Evolutionary conservation across 306 rosid species (phyloP), one percentile per base, ranked within the genome.

Genomic region (Psophocarpus tetragonolobus): DNA sequence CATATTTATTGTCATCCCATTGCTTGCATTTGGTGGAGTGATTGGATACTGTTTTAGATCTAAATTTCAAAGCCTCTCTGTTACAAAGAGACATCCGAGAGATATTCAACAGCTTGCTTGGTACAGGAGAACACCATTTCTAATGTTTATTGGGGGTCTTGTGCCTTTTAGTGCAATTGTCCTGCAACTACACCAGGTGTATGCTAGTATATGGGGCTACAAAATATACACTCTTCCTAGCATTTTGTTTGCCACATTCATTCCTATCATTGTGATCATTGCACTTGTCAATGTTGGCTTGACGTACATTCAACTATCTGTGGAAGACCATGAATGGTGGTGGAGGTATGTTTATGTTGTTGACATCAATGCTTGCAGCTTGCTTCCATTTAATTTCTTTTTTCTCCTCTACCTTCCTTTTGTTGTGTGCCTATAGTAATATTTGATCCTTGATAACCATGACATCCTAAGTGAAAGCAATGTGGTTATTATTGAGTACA

Each of bases 241-340:
- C 80, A 87, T 89, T 85, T 73, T 90, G 84, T 67, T 87, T 51
- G 71, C 81, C 74, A 87, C 94, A 18, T 85, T 92, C 41, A 48
- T 87, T 79, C 84, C 89, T 58, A 84, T 77, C 41, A 2, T 87
- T 33, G 17, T 88, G 50, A 82, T 89, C 54, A 82, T 86, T 71
- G 84, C 91, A 53, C 87, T 87, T 21, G 77, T 90, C 77, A 92
- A 87, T 67, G 71, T 89, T 61, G 86, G 91, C 53, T 86, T 92
- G 90, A 90, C 92, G 26, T 90, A 89, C 78, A 84, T 92, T 89
- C 96, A 92, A 74, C 90, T 92, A 50, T 87, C 97, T 36, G 89
- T 42, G n/a, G 97, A 92, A 87, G 94, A 92, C 75, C 97, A 94
- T 80, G 90, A 88, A 67, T 92, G 97, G 97, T 92, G 97, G 97